These are phyloP conservation scores for Calonectria montana DNA, from an alignment of 2,329 filamentous ascomycete species.

Conservation along the genomic window DNA sequence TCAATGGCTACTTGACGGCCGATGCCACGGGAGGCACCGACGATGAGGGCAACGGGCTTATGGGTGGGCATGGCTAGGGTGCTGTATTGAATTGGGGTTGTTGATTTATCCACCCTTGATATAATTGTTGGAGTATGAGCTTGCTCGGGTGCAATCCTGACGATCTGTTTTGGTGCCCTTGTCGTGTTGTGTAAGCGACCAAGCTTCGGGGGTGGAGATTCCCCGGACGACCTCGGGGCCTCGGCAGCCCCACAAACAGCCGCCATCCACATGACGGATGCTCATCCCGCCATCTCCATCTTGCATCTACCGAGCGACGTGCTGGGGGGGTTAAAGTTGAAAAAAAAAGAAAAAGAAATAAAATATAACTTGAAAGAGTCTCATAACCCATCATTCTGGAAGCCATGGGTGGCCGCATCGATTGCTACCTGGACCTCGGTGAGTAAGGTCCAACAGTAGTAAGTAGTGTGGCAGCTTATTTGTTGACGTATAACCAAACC, in stretches of 20 bases:
- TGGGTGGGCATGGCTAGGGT: constrained; percentile 38
- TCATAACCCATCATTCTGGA: neutral
- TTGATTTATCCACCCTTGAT: neutral
- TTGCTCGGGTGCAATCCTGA: neutral
- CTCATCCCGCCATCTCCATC: neutral
- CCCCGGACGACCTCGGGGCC: constrained; percentile 34
- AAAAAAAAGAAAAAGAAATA: neutral
- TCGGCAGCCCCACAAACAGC: constrained; percentile 33
- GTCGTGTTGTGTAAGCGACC: neutral
- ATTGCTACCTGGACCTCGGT: constrained; percentile 76
- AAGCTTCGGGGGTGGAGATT: constrained; percentile 17
- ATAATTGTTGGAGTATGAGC: neutral
- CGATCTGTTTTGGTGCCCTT: neutral
- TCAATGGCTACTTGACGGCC: constrained; percentile 84
- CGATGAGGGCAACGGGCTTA: constrained; percentile 73
- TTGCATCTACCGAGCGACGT: too few relatives aligned
- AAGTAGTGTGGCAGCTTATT: neutral
- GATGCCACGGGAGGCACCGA: constrained; percentile 84
- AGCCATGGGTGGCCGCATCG: constrained; percentile 70
- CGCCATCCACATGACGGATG: constrained; percentile 23
- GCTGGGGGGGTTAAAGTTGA: too few relatives aligned
- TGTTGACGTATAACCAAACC: constrained; percentile 5
- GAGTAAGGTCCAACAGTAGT: constrained; percentile 34
- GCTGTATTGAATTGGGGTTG: neutral
- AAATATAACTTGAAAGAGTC: neutral